Conservation (phyloP, 148 eudicot genomes). For the Arctostaphylos glauca region DNA sequence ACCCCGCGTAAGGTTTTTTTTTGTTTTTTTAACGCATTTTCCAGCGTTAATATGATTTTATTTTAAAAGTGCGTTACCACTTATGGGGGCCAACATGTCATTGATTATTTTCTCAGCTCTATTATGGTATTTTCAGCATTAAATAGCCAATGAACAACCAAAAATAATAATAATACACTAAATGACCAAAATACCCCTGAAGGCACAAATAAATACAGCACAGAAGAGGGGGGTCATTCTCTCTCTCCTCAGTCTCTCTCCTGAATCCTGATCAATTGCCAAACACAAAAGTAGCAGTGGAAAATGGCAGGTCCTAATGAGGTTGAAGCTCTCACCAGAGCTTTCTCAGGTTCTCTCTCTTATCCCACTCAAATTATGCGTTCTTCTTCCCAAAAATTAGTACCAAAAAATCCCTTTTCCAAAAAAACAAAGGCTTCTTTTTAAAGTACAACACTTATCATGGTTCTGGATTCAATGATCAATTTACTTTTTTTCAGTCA, state of each 20-base stretch:
- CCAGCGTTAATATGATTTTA: no score
- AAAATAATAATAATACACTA: neutral
- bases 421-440: no score
- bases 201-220: neutral
- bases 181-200: slow-evolving; percentile 7
- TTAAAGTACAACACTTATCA: no score
- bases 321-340: slow-evolving; percentile 44
- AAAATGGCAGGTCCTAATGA: neutral
- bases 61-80: neutral
- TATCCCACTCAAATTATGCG: neutral
- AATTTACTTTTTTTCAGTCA: neutral
- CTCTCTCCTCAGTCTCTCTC: neutral
- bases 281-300: neutral
- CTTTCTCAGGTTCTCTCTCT: slow-evolving; percentile 61
- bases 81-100: neutral
- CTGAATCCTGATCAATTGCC: neutral
- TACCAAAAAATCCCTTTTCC: neutral
- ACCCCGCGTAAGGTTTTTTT: neutral
- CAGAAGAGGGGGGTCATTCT: neutral
- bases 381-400: neutral
- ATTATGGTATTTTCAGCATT: neutral
- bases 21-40: neutral
- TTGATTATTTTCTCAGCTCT: neutral
- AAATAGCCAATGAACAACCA: neutral
- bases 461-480: neutral